phyloP scores from a whole-genome alignment of 2,329 filamentous ascomycete genomes.

The Monosporascus cannonballus region DNA sequence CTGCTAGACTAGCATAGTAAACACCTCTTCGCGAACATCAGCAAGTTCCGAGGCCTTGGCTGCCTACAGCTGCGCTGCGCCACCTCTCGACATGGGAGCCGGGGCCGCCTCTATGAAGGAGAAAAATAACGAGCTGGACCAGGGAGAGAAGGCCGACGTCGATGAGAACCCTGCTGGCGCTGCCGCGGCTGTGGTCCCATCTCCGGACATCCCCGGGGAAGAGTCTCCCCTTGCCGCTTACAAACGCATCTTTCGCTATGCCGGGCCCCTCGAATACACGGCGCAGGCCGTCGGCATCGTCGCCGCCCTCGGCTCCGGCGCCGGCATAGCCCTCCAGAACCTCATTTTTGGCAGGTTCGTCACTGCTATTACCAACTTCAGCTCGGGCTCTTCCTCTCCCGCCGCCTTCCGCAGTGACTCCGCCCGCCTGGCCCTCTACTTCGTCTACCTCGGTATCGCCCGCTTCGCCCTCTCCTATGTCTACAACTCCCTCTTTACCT shows the following conservation, averaged over 20 bases:
- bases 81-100: no score
- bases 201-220: no score
- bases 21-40: no score
- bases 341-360: constrained; percentile 34
- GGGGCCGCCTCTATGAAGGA: no score
- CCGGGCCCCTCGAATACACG: constrained; percentile 19
- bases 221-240: neutral
- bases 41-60: no score
- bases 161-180: no score
- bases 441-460: no score
- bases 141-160: no score
- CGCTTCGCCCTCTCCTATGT: constrained; percentile 8
- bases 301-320: constrained; percentile 30
- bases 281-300: constrained; percentile 23
- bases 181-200: no score
- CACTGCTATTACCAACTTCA: constrained; percentile 29
- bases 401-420: constrained; percentile 24
- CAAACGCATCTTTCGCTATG: constrained; percentile 22
- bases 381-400: constrained; percentile 17
- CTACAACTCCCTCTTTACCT: constrained; percentile 29
- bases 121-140: no score
- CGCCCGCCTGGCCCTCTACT: constrained; percentile 1
- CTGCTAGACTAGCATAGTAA: no score
- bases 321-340: constrained; percentile 31
- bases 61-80: no score